Percentiles rank a stretch among this genome's conserved stretches.
phyloP scores from a whole-genome alignment of 2,329 filamentous ascomycete species.

The Beauveria caledonica region DNA sequence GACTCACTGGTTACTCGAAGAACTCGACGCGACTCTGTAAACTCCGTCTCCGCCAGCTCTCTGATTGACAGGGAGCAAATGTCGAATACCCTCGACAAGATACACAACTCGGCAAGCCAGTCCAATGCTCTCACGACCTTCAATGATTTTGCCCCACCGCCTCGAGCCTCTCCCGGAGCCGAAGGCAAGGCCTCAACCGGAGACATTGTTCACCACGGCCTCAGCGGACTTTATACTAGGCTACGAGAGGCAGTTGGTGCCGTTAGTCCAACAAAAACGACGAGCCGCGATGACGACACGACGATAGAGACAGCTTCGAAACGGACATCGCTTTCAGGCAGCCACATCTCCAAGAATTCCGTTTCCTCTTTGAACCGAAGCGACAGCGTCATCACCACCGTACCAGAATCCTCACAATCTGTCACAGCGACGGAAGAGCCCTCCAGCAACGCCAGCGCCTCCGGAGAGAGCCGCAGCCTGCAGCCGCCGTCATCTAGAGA shows the following conservation, averaged over 20 bases:
- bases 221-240: constrained; percentile 83
- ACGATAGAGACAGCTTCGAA: constrained; percentile 35
- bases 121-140: constrained; percentile 83
- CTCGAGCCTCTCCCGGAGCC: constrained; percentile 44
- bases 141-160: constrained; percentile 77
- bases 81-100: constrained; percentile 72
- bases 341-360: constrained; percentile 34
- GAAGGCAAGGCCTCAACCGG: constrained; percentile 64
- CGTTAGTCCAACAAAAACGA: constrained; percentile 37
- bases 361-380: constrained; percentile 32
- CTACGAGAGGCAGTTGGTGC: constrained; percentile 75
- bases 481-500: constrained; percentile 36
- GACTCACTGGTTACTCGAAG: constrained; percentile 25
- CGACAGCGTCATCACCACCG: constrained; percentile 26
- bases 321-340: constrained; percentile 32
- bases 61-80: constrained; percentile 61
- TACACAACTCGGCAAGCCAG: constrained; percentile 82
- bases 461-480: constrained; percentile 8
- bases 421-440: neutral
- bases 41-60: constrained; percentile 32
- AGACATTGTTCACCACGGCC: constrained; percentile 72
- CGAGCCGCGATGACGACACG: constrained; percentile 34
- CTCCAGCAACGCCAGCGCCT: constrained; percentile 7
- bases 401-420: neutral
- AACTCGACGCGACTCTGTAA: constrained; percentile 31